These are phyloP conservation scores for Grigorovia humatica DNA, from an alignment of 805 yeast genomes.

Conservation along the genomic window DNA sequence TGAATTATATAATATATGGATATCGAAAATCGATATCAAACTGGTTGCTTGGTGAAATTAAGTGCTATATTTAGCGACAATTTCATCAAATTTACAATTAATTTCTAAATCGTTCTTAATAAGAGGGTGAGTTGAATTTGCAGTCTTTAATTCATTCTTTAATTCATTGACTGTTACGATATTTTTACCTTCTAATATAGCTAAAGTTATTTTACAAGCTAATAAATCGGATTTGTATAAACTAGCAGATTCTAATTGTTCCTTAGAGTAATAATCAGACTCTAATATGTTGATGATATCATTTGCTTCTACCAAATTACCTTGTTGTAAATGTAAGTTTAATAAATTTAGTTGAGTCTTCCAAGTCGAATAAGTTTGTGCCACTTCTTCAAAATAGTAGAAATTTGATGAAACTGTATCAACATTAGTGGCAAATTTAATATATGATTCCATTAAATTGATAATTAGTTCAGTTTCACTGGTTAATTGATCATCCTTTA, in stretches of 20 bases:
- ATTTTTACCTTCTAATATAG: conserved; percentile 45
- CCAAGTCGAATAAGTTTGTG: conserved; percentile 44
- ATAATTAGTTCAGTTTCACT: conserved; percentile 61
- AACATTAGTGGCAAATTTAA: conserved; percentile 34
- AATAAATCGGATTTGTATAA: conserved; percentile 38
- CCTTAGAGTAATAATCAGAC: conserved; percentile 32
- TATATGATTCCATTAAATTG: conserved; percentile 74
- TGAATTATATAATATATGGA: background rate
- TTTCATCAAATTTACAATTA: conserved; percentile 52
- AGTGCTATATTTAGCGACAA: conserved; percentile 48
- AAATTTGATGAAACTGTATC: conserved; percentile 33
- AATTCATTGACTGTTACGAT: conserved; percentile 30
- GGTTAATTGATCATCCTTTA: conserved; percentile 34
- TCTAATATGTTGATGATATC: conserved; percentile 44
- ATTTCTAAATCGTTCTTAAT: conserved; percentile 52
- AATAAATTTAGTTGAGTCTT: conserved; percentile 54
- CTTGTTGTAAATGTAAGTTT: conserved; percentile 66
- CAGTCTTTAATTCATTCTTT: conserved; percentile 34
- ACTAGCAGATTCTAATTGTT: conserved; percentile 21
- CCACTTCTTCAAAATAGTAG: conserved; percentile 69
- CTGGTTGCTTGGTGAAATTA: background rate
- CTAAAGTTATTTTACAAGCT: conserved; percentile 56
- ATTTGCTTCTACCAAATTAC: conserved; percentile 73
- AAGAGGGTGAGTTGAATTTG: conserved; percentile 48
- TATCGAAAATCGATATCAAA: background rate